Conservation (phyloP, 2,329 filamentous ascomycete genomes). For the Chaetomium sp. region DNA sequence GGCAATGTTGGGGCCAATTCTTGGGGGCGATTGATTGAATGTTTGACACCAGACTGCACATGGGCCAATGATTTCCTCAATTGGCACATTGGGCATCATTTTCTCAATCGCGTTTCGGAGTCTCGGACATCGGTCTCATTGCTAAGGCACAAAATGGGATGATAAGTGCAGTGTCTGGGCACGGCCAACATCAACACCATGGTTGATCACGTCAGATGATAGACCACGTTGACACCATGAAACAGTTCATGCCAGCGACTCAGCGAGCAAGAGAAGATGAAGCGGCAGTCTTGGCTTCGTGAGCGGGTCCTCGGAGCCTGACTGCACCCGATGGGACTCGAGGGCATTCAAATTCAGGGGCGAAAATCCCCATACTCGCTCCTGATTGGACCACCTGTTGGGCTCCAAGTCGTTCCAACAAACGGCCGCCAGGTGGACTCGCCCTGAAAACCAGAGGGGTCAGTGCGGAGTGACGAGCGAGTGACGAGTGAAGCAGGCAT, state of each 20-base stretch:
- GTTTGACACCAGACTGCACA: neutral
- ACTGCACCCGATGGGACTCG: constrained; percentile 15
- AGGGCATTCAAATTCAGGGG: neutral
- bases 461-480: no score
- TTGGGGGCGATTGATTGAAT: neutral
- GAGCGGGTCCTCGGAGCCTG: constrained; percentile 19
- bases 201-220: neutral
- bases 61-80: neutral
- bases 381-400: constrained; percentile 31
- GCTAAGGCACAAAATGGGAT: neutral
- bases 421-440: neutral
- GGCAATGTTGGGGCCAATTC: neutral
- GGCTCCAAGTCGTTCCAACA: constrained; percentile 26
- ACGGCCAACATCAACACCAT: neutral
- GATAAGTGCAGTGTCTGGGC: no score
- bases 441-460: neutral
- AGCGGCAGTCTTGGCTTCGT: neutral
- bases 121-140: neutral
- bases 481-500: neutral
- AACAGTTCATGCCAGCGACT: neutral
- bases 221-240: neutral
- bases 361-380: neutral
- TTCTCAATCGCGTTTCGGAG: neutral
- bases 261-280: no score
- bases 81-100: neutral